A percentile compares a stretch with the other conserved stretches of the same genome.
These are phyloP conservation scores for Mariannaea sp. DNA, from an alignment of 2,329 filamentous ascomycete species.

Conservation along the genomic window DNA sequence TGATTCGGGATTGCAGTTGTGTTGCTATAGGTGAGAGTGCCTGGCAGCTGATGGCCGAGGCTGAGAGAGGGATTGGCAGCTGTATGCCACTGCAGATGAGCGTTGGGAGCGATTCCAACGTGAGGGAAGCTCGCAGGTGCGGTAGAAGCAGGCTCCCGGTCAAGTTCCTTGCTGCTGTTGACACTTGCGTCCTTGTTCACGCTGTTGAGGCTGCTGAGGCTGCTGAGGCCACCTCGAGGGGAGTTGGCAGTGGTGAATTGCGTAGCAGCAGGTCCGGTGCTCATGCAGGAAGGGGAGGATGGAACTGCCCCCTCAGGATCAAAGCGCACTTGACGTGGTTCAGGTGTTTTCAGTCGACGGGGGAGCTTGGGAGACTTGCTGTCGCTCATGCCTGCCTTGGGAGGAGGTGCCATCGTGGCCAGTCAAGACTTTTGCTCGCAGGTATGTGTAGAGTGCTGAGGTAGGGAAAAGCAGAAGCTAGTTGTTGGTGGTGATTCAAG, in stretches of 20 bases:
- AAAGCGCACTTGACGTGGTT: slow-evolving; percentile 43
- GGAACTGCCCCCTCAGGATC: slow-evolving; percentile 19
- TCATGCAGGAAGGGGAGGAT: slow-evolving; percentile 9
- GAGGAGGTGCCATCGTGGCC: slow-evolving; percentile 32
- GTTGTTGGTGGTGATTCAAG: not conserved
- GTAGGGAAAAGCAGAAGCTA: not conserved
- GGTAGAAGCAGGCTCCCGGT: slow-evolving; percentile 4
- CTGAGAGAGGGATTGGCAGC: slow-evolving; percentile 43
- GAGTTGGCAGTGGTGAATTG: slow-evolving; percentile 31
- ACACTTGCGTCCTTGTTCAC: slow-evolving; percentile 10
- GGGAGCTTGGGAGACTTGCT: slow-evolving; percentile 40
- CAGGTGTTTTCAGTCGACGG: slow-evolving; percentile 36
- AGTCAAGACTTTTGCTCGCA: not conserved
- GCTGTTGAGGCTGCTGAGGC: slow-evolving; percentile 3
- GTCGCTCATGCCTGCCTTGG: slow-evolving; percentile 30
- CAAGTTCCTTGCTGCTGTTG: slow-evolving; percentile 14
- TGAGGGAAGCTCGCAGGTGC: slow-evolving; percentile 38
- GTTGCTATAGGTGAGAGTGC: slow-evolving; percentile 22
- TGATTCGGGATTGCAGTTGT: slow-evolving; percentile 19
- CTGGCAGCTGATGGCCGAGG: slow-evolving; percentile 35
- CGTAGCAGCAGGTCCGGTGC: not conserved
- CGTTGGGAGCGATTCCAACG: slow-evolving; percentile 33
- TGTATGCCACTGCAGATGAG: slow-evolving; percentile 42
- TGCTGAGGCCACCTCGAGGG: slow-evolving; percentile 27
- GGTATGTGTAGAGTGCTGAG: not conserved